Base-by-base conservation (phyloP, 2,329 filamentous ascomycete genomes). In the Colletotrichum tropicale region DNA sequence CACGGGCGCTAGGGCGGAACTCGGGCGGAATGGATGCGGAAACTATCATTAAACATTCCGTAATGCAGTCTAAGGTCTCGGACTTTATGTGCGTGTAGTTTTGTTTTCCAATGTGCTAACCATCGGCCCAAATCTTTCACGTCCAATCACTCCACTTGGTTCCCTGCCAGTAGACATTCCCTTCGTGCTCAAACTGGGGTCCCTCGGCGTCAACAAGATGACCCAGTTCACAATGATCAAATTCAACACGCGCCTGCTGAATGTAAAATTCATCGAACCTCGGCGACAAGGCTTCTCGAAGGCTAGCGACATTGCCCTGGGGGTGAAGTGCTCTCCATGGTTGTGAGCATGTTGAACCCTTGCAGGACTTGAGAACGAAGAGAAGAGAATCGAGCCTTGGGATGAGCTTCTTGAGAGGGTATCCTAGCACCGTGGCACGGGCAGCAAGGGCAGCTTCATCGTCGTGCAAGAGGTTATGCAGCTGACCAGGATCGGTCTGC, bases 311-410 rank as follows among this genome's bases (percentile, higher is more conserved):
- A 70, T 88, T 81, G 0, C 89, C 89, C 5, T 81, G 83, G 1
- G 90, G 89, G 78, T 92, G 90, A 13, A 93, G 83, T 2, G 87
- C 85, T 7, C 82, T 80, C 91, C 91, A 93, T 0, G 91, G 91
- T 36, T 86, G 82, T 6, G 86, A 82, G 79, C 91, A 93, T 0
- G 86, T 85, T 4, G 82, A 78, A 4, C 86, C 89, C 80, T 89
- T 88, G 84, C 91, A 93, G 2, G 89, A 89, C 83, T 93, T 93
- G 61, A 91, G 85, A 2, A 92, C 89, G 65, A 93, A 84, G 13
- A 93, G 84, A 1, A 93, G 85, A 2, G 90, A 85, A 77, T 93
- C 91, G 0, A 93, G 85, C 7, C 90, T 87, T n/a, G 85, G 81
- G n/a, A 88, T 79, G 3, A 91, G 83, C 70, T 87, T 86, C 10